A percentile compares a stretch with the other conserved stretches of the same genome.
phyloP scores from a whole-genome alignment of 2,329 filamentous ascomycete species.

The Sporothrix pseudoabietina region DNA sequence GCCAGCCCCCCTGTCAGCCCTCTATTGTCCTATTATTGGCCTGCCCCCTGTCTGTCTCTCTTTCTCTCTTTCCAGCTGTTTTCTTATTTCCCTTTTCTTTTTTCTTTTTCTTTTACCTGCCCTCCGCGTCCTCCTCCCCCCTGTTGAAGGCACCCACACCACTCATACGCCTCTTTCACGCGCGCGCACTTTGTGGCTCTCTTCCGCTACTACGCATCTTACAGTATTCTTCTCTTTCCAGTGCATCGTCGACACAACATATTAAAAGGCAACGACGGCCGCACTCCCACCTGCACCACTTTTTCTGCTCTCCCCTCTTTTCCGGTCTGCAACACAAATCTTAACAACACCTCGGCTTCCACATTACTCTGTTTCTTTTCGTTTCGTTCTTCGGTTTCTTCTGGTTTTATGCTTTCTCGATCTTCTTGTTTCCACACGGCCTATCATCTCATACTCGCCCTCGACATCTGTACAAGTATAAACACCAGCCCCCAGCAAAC shows the following conservation, averaged over 20 bases:
- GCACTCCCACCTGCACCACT: constrained; percentile 15
- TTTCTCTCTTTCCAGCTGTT: neutral
- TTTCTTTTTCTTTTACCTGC: neutral
- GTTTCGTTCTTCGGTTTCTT: neutral
- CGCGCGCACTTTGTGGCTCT: constrained; percentile 3
- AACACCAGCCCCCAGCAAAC: constrained; percentile 9
- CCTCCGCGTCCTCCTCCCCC: neutral
- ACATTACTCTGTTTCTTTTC: neutral
- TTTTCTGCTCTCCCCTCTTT: neutral
- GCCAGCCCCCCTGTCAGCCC: constrained; percentile 25
- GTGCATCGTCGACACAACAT: constrained; percentile 15
- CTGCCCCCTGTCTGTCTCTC: constrained; percentile 11
- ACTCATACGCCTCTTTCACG: neutral
- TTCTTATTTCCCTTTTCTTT: neutral
- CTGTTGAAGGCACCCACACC: constrained; percentile 1
- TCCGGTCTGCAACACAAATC: neutral
- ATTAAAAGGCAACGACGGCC: constrained; percentile 26
- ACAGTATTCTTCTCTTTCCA: neutral
- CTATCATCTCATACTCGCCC: neutral
- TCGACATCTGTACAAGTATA: constrained; percentile 13
- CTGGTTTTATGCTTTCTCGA: neutral
- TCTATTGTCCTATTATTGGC: constrained; percentile 24
- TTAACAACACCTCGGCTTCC: neutral
- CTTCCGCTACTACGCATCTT: neutral
- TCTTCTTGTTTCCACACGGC: neutral